Evolutionary conservation across 495 filamentous ascomycete genomes (phyloP), one percentile per base, ranked within the genome.

Genomic region (Chaetomidium leptoderma): DNA sequence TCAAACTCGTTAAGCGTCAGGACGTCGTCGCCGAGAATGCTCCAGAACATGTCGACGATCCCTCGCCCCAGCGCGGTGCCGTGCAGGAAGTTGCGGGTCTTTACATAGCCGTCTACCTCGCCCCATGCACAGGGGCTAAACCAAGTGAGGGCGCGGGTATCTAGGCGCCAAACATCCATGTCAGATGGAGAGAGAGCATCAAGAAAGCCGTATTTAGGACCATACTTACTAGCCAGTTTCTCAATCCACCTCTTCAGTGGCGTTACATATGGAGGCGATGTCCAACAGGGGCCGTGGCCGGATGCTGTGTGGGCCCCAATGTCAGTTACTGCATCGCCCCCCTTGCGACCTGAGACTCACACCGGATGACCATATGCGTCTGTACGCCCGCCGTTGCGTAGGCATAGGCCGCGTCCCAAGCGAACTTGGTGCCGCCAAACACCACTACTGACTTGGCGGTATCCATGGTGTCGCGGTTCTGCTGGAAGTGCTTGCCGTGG

Each of bases 361-460:
- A 70, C 43, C 90, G 79, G 60, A 95, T 89, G 37, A 93, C 72
- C 87, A 83, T 88, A 59, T 88, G 80, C 11, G 92, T 84, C 24
- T 80, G 67, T 33, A 85, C 77, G 6, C 85, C 87, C 0, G 76
- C 70, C 0, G 78, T 76, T 6, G 83, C 84, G 62, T 82, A 85
- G 10, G 77, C 73, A 61, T 89, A 89, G 0, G 82, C 87, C 3
- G 82, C 82, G 73, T 92, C 89, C 75, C 81, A 89, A 4, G 80
- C 86, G 14, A 85, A 88, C 66, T 92, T 93, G 10, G 78, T 81
- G 14, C 79, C 83, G 23, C 88, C 86, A 43, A 88, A 76, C 4
- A 92, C 76, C 0, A 79, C 78, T 4, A 87, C 77, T 7, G 67
- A 68, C 40, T 68, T 66, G 21, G 58, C 65, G 3, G 73, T 72